Conservation (phyloP, 73 alveolate genomes). For the Breviolum minutum region DNA sequence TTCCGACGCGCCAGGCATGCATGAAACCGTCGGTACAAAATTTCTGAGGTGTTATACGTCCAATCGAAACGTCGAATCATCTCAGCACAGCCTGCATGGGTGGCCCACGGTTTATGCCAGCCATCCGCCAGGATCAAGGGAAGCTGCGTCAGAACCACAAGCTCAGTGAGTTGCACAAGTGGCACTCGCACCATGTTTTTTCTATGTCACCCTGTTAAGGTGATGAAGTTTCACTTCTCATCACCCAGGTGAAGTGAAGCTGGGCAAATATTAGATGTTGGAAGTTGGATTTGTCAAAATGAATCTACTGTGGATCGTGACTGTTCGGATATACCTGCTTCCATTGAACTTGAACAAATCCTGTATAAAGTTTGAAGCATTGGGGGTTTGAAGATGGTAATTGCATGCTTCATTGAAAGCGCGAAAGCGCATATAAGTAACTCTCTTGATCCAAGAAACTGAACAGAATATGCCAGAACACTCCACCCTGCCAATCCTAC, state of each 20-base stretch:
- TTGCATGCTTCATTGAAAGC: no score
- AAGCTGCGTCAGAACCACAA: background rate
- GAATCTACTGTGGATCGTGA: no score
- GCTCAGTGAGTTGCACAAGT: background rate
- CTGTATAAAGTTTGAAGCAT: no score
- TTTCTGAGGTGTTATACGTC: constrained; percentile 63
- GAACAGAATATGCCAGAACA: no score
- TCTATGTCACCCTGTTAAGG: background rate
- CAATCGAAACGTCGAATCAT: constrained; percentile 65
- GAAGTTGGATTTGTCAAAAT: no score
- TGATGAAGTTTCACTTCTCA: background rate
- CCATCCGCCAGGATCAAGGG: background rate
- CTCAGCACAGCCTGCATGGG: constrained; percentile 61
- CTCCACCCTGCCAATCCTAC: no score
- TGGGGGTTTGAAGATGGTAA: no score
- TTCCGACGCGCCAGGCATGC: constrained; percentile 68
- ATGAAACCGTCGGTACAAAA: constrained; percentile 53
- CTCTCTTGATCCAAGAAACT: no score
- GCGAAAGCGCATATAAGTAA: no score
- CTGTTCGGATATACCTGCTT: no score
- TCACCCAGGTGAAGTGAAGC: background rate
- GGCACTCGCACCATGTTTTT: background rate
- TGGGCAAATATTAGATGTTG: no score
- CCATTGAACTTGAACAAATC: no score
- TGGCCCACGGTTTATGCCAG: constrained; percentile 92